Evolutionary conservation across 352 stramenopile species (phyloP), one percentile per base, ranked within the genome.

Genomic region (Globisporangium mamillatum): DNA sequence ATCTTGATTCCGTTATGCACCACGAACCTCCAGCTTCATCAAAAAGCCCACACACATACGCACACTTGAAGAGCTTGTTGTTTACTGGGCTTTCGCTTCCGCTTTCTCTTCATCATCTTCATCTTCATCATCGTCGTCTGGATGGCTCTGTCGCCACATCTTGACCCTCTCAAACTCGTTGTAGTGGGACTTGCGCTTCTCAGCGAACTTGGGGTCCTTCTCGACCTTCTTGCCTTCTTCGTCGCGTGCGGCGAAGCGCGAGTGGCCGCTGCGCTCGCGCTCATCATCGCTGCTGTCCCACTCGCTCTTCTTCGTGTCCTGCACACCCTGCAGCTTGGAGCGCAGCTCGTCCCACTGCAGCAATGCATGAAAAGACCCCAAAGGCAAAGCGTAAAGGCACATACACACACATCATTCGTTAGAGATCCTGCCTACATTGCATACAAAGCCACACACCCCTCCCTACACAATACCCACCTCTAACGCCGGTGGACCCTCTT

Each of bases 141-240:
- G 60, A 65, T 94, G 84, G 58, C 78, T 61, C 75, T 88, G 77
- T 25, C 82, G 80, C 85, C 85, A 93, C 55, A 79, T 76, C 25
- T 88, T 87, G 70, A 93, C 73, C 25, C 75, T 56, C 64, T 93
- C 77, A 63, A 91, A 93, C 64, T 94, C 87, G 60, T 94, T 94
- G 80, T 94, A 94, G 75, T 94, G 87, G 64, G 62, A 68, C 66
- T 94, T 94, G 63, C 87, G 84, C 73, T 93, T 92, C 48, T 86
- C 76, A 0, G 75, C 71, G 65, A 94, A 94, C 55, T 81, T 68
- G 0, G 82, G 82, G 58, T 92, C 82, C 63, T 92, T 90, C 24
- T 74, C 59, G 62, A 90, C 60, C 69, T 92, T 91, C 69, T 86
- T 89, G 20, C 83, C 80, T 34, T 89, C 82, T 0, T 71, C 67